Percentiles rank a stretch among this genome's conserved stretches.
phyloP scores from a whole-genome alignment of 345 rosid species.

The Schrenkiella parvula region DNA sequence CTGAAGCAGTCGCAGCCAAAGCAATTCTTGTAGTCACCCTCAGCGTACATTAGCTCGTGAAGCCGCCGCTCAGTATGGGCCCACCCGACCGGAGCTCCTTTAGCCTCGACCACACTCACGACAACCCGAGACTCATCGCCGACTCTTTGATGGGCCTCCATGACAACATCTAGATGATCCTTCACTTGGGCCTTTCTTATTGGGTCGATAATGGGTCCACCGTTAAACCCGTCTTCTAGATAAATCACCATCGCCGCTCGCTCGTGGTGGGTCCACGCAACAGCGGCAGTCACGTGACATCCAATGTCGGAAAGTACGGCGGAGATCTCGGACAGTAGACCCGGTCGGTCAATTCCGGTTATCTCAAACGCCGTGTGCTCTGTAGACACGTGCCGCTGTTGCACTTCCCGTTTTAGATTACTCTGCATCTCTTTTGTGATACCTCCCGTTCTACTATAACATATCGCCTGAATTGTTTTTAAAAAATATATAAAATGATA shows the following conservation, averaged over 20 bases:
- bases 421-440: conserved; percentile 42
- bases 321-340: conserved; percentile 74
- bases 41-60: conserved; percentile 72
- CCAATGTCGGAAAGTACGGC: conserved; percentile 60
- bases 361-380: conserved; percentile 79
- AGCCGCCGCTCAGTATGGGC: conserved; percentile 81
- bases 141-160: conserved; percentile 57
- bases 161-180: conserved; percentile 52
- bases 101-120: conserved; percentile 48
- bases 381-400: conserved; percentile 50
- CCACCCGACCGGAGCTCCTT: conserved; percentile 42
- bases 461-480: conserved; percentile 50
- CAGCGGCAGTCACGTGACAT: conserved; percentile 65
- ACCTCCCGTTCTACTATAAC: conserved; percentile 44
- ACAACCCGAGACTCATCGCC: conserved; percentile 38
- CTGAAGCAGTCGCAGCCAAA: conserved; percentile 42
- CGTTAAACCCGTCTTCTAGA: conserved; percentile 52
- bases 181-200: conserved; percentile 44
- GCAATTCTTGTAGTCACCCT: conserved; percentile 61
- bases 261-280: conserved; percentile 79
- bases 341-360: conserved; percentile 67
- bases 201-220: conserved; percentile 54
- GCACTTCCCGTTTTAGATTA: conserved; percentile 43
- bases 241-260: conserved; percentile 68
- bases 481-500: background rate